Conservation (phyloP, 2,329 filamentous ascomycete species). For the Biscogniauxia marginata region DNA sequence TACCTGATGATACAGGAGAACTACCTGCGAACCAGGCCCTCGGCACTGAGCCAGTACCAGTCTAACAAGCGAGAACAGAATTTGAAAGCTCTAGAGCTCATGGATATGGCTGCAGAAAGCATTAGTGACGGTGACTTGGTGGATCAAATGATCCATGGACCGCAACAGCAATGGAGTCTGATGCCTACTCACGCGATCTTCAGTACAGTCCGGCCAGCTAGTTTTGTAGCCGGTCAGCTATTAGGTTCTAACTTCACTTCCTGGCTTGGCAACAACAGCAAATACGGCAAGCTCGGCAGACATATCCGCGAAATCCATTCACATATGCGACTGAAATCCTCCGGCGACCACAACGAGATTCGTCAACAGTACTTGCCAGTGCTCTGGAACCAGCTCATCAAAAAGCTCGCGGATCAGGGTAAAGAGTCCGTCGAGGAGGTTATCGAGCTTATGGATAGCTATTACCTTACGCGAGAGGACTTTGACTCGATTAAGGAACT, state of each 20-base stretch:
- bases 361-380: slow-evolving; percentile 91
- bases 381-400: slow-evolving; percentile 78
- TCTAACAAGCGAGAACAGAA: slow-evolving; percentile 68
- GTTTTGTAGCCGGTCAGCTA: slow-evolving; percentile 79
- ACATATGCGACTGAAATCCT: slow-evolving; percentile 90
- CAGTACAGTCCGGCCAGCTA: slow-evolving; percentile 89
- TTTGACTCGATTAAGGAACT: slow-evolving; percentile 92
- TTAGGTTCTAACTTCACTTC: slow-evolving; percentile 75
- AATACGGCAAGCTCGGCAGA: slow-evolving; percentile 72
- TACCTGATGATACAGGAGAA: slow-evolving; percentile 98
- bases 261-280: slow-evolving; percentile 96
- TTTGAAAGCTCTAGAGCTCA: slow-evolving; percentile 81
- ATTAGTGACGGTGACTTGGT: slow-evolving; percentile 97
- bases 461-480: slow-evolving; percentile 91
- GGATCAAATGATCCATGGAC: slow-evolving; percentile 96
- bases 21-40: slow-evolving; percentile 81
- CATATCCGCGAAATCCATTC: slow-evolving; percentile 92
- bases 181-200: slow-evolving; percentile 97
- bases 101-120: slow-evolving; percentile 85
- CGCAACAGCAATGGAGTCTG: slow-evolving; percentile 95
- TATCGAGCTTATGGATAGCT: slow-evolving; percentile 95
- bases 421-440: slow-evolving; percentile 79
- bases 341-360: slow-evolving; percentile 89
- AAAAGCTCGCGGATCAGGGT: slow-evolving; percentile 72
- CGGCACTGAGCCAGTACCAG: slow-evolving; percentile 53